A percentile compares a stretch with the other conserved stretches of the same genome.
These are phyloP conservation scores for Backusella mclennaniae DNA, from an alignment of 192 early-diverging fungal species.

Conservation along the genomic window DNA sequence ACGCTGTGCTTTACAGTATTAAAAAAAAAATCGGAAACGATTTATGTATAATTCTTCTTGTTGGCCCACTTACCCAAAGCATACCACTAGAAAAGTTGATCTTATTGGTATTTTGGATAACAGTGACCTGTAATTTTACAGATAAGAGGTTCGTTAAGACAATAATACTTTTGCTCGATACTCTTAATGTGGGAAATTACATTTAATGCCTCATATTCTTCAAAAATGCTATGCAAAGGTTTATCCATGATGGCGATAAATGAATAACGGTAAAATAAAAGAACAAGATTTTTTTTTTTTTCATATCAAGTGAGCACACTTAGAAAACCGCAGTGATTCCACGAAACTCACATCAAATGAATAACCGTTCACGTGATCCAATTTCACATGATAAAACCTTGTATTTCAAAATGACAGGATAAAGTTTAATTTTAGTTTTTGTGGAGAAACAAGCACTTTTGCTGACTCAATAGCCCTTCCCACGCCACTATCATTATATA, in stretches of 20 bases:
- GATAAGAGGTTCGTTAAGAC: neutral
- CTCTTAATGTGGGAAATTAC: neutral
- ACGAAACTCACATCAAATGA: neutral
- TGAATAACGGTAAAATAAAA: neutral
- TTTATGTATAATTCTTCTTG: no score
- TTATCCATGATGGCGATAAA: neutral
- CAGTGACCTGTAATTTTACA: conserved; percentile 10
- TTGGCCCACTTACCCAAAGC: conserved; percentile 14
- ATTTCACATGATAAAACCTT: neutral
- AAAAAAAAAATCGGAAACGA: neutral
- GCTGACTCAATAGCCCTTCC: neutral
- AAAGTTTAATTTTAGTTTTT: neutral
- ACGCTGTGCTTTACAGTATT: conserved; percentile 18
- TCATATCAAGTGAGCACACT: neutral
- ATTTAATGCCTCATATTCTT: conserved; percentile 18
- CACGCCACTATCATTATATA: neutral
- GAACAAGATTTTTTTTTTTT: neutral
- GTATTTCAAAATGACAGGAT: neutral
- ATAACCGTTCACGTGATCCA: neutral
- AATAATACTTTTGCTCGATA: neutral
- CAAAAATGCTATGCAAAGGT: conserved; percentile 18
- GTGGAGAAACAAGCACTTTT: neutral
- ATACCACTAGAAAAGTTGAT: conserved; percentile 13
- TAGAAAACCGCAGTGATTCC: neutral
- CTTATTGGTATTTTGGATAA: conserved; percentile 13